phyloP scores from a whole-genome alignment of 1,284 basidiomycete genomes.

The Macrocystidia cucumis region DNA sequence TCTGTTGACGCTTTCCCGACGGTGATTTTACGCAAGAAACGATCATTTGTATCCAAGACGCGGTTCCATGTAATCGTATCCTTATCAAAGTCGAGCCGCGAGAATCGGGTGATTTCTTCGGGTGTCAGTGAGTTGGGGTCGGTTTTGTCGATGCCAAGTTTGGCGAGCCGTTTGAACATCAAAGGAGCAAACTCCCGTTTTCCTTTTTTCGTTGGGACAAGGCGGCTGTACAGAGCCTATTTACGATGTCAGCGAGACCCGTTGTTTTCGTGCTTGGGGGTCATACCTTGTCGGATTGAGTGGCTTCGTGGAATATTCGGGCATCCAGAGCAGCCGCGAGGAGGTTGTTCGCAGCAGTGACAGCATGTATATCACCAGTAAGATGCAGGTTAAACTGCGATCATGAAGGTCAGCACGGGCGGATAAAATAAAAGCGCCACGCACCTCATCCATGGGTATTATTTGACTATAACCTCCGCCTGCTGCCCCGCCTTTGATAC shows the following conservation, averaged over 20 bases:
- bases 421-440: too few species aligned
- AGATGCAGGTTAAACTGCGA: conserved; percentile 89
- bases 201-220: conserved; percentile 92
- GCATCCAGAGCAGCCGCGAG: conserved; percentile 96
- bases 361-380: conserved; percentile 98
- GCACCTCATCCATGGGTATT: conserved; percentile 97
- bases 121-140: conserved; percentile 89
- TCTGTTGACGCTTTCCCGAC: conserved; percentile 90
- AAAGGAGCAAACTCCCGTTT: conserved; percentile 92
- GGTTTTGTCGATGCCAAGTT: conserved; percentile 94
- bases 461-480: conserved; percentile 99
- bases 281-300: conserved; percentile 84
- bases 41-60: conserved; percentile 95
- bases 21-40: conserved; percentile 93
- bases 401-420: neutral
- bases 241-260: conserved; percentile 1
- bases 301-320: conserved; percentile 97
- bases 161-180: conserved; percentile 93
- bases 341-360: conserved; percentile 96
- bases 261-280: neutral
- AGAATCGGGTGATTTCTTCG: conserved; percentile 88
- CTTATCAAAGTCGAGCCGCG: conserved; percentile 88
- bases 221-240: conserved; percentile 81
- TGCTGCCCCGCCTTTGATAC: conserved; percentile 98
- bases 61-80: conserved; percentile 98